Conservation (phyloP, 2,329 filamentous ascomycete genomes). For the Volutella citrinella region DNA sequence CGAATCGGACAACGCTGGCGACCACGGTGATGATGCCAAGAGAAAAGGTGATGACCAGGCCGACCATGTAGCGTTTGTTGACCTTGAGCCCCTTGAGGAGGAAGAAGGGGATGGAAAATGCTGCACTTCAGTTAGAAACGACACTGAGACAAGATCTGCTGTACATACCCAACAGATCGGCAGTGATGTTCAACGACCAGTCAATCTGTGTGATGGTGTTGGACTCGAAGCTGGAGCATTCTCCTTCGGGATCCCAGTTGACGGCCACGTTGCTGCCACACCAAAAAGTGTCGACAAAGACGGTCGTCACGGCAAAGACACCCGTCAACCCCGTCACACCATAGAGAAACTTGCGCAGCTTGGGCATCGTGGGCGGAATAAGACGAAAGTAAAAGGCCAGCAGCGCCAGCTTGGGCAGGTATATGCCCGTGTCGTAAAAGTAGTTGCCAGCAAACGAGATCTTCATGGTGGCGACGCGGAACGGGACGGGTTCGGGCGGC, state of each 20-base stretch:
- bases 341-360: slow-evolving; percentile 21
- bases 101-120: slow-evolving; percentile 16
- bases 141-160: not conserved
- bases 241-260: slow-evolving; percentile 23
- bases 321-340: slow-evolving; percentile 18
- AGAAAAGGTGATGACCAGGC: slow-evolving; percentile 15
- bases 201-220: slow-evolving; percentile 26
- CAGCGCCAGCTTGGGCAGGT: slow-evolving; percentile 27
- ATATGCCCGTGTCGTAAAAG: slow-evolving; percentile 30
- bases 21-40: slow-evolving; percentile 17
- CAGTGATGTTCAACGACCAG: slow-evolving; percentile 25
- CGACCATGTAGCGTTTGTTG: slow-evolving; percentile 14
- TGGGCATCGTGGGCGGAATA: slow-evolving; percentile 23
- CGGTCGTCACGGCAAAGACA: slow-evolving; percentile 21
- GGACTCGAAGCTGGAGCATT: slow-evolving; percentile 23
- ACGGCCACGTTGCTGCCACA: slow-evolving; percentile 25
- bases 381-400: slow-evolving; percentile 27
- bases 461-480: slow-evolving; percentile 23
- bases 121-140: not conserved
- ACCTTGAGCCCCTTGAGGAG: slow-evolving; percentile 14
- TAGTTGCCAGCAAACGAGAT: slow-evolving; percentile 29
- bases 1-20: slow-evolving; percentile 16
- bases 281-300: slow-evolving; percentile 29
- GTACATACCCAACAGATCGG: slow-evolving; percentile 13
- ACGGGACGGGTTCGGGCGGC: slow-evolving; percentile 7